Base-by-base conservation (phyloP, 169 alveolate genomes). In the Plasmodium berghei region DNA sequence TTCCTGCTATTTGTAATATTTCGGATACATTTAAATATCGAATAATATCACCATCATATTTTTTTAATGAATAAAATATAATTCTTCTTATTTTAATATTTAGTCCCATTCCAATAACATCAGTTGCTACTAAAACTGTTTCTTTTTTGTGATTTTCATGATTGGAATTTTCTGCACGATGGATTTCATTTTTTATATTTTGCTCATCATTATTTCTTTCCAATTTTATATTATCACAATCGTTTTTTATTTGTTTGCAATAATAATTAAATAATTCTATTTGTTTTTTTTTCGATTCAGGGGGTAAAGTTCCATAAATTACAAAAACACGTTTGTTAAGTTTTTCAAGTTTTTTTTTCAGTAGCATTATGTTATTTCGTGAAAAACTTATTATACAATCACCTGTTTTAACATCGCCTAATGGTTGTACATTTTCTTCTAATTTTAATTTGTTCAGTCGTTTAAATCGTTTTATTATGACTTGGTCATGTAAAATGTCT, bases 21-120 rank as follows among this genome's bases (percentile, higher is more conserved):
- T 95, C 97, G 5, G 95, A 58, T 16, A 93, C 91, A 14, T 73
- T 85, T 54, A 97, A 83, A 10, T 59, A 77, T 62, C 96, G 86
- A 54, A 71, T 85, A n/a, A 42, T 61, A 55, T 85, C 89, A 26
- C 98, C 96, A 64, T 90, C 93, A 28, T 52, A 92, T 86, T 97
- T 97, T n/a, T 42, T 45, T 26, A 95, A 16, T 16, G 93, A 92
- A 34, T 95, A 73, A 88, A 97, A 97, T n/a, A 97, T 94, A 2
- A 97, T 77, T 49, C 99, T 91, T 22, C 93, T 92, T 8, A 97
- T 97, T 16, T 93, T 87, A 61, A 95, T 93, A 83, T 97, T 97
- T 52, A 97, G 89, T 9, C 99, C 99, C 98, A 97, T 95, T 9
- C 99, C 99, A 34, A 97, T 96, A n/a, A 97, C 99, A 83, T 97